Evolutionary conservation across 768 basidiomycete genomes (phyloP), one percentile per base, ranked within the genome.

Genomic region (Hygrocybe punicea): DNA sequence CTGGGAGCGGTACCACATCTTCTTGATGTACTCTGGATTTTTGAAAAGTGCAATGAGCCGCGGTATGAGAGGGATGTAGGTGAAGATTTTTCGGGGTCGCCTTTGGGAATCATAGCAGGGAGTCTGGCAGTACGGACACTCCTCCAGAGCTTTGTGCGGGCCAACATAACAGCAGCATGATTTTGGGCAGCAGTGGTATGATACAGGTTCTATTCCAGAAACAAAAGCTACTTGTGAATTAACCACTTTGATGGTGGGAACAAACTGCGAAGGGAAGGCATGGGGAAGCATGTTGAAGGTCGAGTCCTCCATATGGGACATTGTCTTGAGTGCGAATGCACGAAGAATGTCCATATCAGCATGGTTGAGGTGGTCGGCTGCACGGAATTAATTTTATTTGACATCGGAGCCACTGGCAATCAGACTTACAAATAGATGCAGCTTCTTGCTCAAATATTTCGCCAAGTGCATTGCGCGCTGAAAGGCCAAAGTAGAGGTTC

Each of bases 111-210:
- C 8, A 42, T 42, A 68, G 0, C 72, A 65, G 8, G 70, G 17
- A 37, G 63, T 62, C 0, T 67, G 44, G 65, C 78, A 80, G 60
- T 65, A 64, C 1, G 71, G 72, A 53, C 79, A 81, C 7, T 35
- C 7, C 0, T 61, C 50, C 3, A 66, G 49, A 2, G 67, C 60
- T 4, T 55, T 62, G 35, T 71, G 64, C 0, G 65, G 60, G 1
- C 76, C 76, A 14, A 67, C 60, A 56, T 63, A 81, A 54, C 68
- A 71, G 51, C 63, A 63, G 58, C 80, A 81, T 0, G 73, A 75
- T 47, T 75, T 73, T n/a, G 64, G 47, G 62, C 80, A 81, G 61
- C 78, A 79, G 60, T 79, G 63, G 60, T 67, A 76, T 2, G 33
- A 39, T 1, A 63, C 53, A 1, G 73, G 69, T 19, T 66, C 57